Conservation (phyloP, 2,329 filamentous ascomycete species). For the Xylaria digitata region DNA sequence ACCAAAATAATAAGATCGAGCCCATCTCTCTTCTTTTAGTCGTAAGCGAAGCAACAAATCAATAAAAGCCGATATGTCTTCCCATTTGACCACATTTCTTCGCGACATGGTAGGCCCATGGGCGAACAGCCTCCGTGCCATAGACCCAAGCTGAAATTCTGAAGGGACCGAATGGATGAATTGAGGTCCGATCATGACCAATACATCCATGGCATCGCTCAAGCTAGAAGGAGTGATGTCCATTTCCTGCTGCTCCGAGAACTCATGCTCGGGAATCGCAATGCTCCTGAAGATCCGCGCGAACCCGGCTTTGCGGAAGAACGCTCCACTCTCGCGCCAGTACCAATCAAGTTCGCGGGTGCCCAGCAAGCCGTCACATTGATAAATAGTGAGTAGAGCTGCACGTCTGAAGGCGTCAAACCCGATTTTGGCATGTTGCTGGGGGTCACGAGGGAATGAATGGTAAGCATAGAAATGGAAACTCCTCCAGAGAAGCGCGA, state of each 20-base stretch:
- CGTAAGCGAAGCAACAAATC: slow-evolving; percentile 16
- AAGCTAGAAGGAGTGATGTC: neutral
- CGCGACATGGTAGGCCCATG: neutral
- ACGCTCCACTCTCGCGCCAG: slow-evolving; percentile 16
- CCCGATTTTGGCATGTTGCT: neutral
- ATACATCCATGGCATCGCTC: slow-evolving; percentile 24
- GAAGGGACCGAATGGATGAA: slow-evolving; percentile 21
- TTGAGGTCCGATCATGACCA: slow-evolving; percentile 29
- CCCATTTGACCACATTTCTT: neutral
- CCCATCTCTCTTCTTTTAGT: slow-evolving; percentile 12
- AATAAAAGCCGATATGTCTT: slow-evolving; percentile 7
- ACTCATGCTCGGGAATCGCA: neutral
- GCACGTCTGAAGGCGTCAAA: slow-evolving; percentile 24
- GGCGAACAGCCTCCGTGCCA: slow-evolving; percentile 17
- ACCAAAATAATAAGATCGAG: neutral
- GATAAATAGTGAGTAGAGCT: slow-evolving; percentile 11
- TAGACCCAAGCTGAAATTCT: slow-evolving; percentile 2
- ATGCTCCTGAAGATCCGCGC: slow-evolving; percentile 24
- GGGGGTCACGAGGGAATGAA: slow-evolving; percentile 3
- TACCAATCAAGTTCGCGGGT: slow-evolving; percentile 31
- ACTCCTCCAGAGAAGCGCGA: slow-evolving; percentile 29
- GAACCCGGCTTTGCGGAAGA: slow-evolving; percentile 27
- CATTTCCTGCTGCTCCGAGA: neutral
- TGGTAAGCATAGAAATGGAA: slow-evolving; percentile 32
- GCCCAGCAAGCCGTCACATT: slow-evolving; percentile 24